These are phyloP conservation scores for Paraphaeosphaeria sporulosa DNA, from an alignment of 2,329 filamentous ascomycete genomes.

Conservation along the genomic window DNA sequence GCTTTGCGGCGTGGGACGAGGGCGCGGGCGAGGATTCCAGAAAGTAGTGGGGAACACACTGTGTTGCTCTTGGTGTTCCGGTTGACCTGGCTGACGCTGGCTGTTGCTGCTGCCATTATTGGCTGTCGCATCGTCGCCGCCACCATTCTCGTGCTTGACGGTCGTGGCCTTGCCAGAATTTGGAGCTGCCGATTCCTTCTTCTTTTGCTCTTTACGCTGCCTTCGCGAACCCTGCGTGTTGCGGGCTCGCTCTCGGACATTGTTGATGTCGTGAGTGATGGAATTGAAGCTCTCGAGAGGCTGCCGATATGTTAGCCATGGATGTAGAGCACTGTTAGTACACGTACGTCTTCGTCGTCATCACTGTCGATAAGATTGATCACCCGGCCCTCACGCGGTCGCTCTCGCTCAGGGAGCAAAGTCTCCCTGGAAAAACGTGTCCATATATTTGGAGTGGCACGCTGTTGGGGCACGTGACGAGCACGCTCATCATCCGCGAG, in stretches of 20 bases:
- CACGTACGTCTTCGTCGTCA: constrained; percentile 13
- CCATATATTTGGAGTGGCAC: too few relatives aligned
- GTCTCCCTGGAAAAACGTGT: too few relatives aligned
- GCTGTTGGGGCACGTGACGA: too few relatives aligned
- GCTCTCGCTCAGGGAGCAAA: too few relatives aligned
- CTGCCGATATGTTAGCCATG: neutral
- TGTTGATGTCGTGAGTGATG: constrained; percentile 19
- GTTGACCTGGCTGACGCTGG: neutral
- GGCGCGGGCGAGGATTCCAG: neutral
- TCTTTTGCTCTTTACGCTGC: neutral
- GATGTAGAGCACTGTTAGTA: neutral
- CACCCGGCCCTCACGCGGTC: neutral
- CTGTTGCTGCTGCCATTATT: neutral
- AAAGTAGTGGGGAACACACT: neutral
- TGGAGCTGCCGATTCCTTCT: neutral
- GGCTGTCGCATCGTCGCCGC: neutral
- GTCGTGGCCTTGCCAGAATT: neutral
- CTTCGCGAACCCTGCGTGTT: neutral
- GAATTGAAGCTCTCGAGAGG: constrained; percentile 16
- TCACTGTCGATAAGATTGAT: constrained; percentile 18
- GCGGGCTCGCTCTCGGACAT: constrained; percentile 19
- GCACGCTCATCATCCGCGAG: too few relatives aligned
- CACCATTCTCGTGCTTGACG: neutral
- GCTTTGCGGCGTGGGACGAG: neutral
- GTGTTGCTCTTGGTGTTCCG: neutral